These are phyloP conservation scores for Talaromyces adpressus DNA, from an alignment of 495 filamentous ascomycete genomes.

Conservation along the genomic window DNA sequence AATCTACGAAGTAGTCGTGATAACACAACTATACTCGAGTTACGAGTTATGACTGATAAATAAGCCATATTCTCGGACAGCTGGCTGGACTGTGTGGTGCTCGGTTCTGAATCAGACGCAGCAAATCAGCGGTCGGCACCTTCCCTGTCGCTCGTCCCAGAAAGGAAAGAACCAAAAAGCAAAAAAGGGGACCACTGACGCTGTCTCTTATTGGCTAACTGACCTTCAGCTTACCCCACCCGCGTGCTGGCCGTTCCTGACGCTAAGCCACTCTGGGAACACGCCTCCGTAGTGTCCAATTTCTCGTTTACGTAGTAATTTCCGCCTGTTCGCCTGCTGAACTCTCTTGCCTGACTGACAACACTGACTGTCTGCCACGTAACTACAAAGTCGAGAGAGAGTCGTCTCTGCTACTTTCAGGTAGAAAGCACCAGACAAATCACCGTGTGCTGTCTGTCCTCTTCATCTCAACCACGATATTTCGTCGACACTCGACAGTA, in stretches of 20 bases:
- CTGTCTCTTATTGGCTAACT: not conserved
- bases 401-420: too few relatives aligned
- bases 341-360: not conserved
- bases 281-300: too few relatives aligned
- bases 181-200: not conserved
- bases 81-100: not conserved
- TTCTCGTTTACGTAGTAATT: not conserved
- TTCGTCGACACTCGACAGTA: not conserved
- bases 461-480: not conserved
- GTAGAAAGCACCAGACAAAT: not conserved
- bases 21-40: not conserved
- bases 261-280: constrained; percentile 2
- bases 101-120: not conserved
- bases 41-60: too few relatives aligned
- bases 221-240: not conserved
- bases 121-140: not conserved
- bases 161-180: not conserved
- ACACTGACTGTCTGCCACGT: not conserved
- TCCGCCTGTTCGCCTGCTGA: not conserved
- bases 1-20: too few relatives aligned
- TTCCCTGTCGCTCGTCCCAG: not conserved
- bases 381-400: too few relatives aligned
- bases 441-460: not conserved
- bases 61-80: not conserved
- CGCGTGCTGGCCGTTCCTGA: constrained; percentile 2